A percentile compares a stretch with the other conserved stretches of the same genome.
phyloP scores from a whole-genome alignment of 768 basidiomycete genomes.

The Suillus clintonianus region DNA sequence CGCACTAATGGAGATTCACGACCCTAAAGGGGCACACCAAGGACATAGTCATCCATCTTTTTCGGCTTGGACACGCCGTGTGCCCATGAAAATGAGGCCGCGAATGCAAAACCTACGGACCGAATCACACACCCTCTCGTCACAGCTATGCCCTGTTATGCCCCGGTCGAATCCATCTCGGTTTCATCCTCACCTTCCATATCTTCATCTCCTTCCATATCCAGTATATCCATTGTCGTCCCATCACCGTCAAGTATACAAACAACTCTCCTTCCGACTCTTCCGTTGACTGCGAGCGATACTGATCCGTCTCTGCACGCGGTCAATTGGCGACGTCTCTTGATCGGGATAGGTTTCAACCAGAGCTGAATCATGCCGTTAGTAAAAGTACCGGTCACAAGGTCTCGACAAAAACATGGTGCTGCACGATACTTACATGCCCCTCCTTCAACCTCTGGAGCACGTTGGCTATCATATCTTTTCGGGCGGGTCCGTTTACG shows the following conservation, averaged over 20 bases:
- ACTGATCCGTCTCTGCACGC: slow-evolving; percentile 54
- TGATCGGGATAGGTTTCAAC: slow-evolving; percentile 52
- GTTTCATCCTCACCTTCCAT: slow-evolving; percentile 41
- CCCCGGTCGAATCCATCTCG: slow-evolving; percentile 27
- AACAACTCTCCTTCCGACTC: slow-evolving; percentile 70
- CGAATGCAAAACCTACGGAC: slow-evolving; percentile 22
- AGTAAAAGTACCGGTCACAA: slow-evolving; percentile 30
- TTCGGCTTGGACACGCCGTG: slow-evolving; percentile 24
- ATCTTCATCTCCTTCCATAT: slow-evolving; percentile 69
- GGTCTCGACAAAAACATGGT: slow-evolving; percentile 32
- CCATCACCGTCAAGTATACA: slow-evolving; percentile 72
- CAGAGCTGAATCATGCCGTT: slow-evolving; percentile 47
- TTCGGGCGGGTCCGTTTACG: slow-evolving; percentile 58
- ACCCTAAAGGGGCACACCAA: slow-evolving; percentile 36
- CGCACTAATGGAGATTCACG: slow-evolving; percentile 36
- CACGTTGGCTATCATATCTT: slow-evolving; percentile 64
- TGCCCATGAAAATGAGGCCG: slow-evolving; percentile 31
- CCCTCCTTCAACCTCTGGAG: slow-evolving; percentile 59
- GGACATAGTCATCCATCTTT: slow-evolving; percentile 28
- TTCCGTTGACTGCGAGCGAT: slow-evolving; percentile 72
- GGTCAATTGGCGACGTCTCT: slow-evolving; percentile 55
- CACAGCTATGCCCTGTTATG: slow-evolving; percentile 11
- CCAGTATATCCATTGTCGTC: slow-evolving; percentile 67
- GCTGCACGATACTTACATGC: slow-evolving; percentile 54
- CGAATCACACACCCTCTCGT: slow-evolving; percentile 22